Percentiles rank a stretch among this genome's conserved stretches.
Evolutionary conservation across 208 protist species (phyloP).

Genomic region (Crithidia mellificae): DNA sequence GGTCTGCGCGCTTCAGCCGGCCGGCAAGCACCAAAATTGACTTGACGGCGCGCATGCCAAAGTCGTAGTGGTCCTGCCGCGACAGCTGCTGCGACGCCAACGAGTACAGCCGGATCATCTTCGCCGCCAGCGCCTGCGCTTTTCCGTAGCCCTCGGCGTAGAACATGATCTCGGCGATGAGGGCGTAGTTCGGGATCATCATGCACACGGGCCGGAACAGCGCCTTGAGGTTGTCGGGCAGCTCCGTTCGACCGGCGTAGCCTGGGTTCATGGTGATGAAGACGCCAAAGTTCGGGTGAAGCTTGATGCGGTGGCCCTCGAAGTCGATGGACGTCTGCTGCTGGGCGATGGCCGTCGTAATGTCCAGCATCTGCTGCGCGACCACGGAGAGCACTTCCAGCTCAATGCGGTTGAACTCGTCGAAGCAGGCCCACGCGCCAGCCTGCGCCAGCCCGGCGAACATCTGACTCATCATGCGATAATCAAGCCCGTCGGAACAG

Average conservation of each 20-base stretch:
- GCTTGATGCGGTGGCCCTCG: slow-evolving; percentile 90
- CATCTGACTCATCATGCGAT: slow-evolving; percentile 95
- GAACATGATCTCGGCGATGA: slow-evolving; percentile 97
- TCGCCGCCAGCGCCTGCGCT: slow-evolving; percentile 87
- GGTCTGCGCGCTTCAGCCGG: slow-evolving; percentile 82
- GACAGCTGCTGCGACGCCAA: slow-evolving; percentile 94
- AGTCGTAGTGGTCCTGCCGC: slow-evolving; percentile 97
- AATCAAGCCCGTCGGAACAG: slow-evolving; percentile 95
- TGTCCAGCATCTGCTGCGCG: slow-evolving; percentile 95
- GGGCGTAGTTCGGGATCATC: slow-evolving; percentile 96
- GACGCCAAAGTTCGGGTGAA: slow-evolving; percentile 93
- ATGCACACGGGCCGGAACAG: slow-evolving; percentile 96
- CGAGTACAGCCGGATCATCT: slow-evolving; percentile 95
- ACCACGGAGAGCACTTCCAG: slow-evolving; percentile 98
- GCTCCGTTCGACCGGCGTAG: slow-evolving; percentile 96
- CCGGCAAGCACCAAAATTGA: slow-evolving; percentile 94
- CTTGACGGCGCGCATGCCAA: slow-evolving; percentile 95
- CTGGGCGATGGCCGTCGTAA: slow-evolving; percentile 90
- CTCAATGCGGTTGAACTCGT: slow-evolving; percentile 99
- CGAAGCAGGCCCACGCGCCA: slow-evolving; percentile 98
- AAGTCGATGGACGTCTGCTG: slow-evolving; percentile 83
- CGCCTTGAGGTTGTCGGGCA: slow-evolving; percentile 97
- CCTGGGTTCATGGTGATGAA: slow-evolving; percentile 98
- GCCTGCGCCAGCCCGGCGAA: slow-evolving; percentile 94
- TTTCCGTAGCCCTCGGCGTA: slow-evolving; percentile 96